These are phyloP conservation scores for Trypethelium eluteriae DNA, from an alignment of 495 filamentous ascomycete genomes.

Conservation along the genomic window DNA sequence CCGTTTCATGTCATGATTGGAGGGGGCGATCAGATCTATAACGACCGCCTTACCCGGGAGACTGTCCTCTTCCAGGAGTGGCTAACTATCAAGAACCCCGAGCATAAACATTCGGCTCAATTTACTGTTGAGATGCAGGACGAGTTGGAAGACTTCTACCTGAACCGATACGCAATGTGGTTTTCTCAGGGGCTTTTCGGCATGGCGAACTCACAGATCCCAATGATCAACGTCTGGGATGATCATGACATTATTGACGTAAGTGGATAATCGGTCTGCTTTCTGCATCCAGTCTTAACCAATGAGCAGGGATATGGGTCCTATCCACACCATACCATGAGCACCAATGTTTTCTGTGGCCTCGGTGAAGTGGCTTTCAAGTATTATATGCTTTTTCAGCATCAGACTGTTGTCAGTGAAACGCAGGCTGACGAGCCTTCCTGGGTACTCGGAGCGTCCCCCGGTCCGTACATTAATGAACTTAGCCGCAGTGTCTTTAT, in stretches of 20 bases:
- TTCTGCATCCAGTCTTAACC: slow-evolving; percentile 16
- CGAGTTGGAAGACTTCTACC: slow-evolving; percentile 79
- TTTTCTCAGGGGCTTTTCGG: slow-evolving; percentile 93
- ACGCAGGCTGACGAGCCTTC: slow-evolving; percentile 76
- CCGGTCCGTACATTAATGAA: slow-evolving; percentile 87
- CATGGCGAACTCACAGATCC: slow-evolving; percentile 87
- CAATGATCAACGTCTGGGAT: slow-evolving; percentile 97
- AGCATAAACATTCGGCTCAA: slow-evolving; percentile 64
- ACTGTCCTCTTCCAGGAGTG: slow-evolving; percentile 70
- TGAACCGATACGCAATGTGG: slow-evolving; percentile 80
- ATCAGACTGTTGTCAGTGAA: slow-evolving; percentile 77
- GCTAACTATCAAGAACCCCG: slow-evolving; percentile 69
- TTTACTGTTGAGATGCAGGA: slow-evolving; percentile 72
- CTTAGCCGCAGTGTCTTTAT: slow-evolving; percentile 80
- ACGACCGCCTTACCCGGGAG: slow-evolving; percentile 70
- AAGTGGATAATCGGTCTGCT: slow-evolving; percentile 9
- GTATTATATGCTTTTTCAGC: slow-evolving; percentile 97
- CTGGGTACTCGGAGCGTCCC: slow-evolving; percentile 72
- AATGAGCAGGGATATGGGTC: slow-evolving; percentile 65
- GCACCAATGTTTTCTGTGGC: slow-evolving; percentile 80
- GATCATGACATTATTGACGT: slow-evolving; percentile 94
- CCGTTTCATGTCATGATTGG: slow-evolving; percentile 99
- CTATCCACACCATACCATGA: slow-evolving; percentile 87
- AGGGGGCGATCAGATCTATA: slow-evolving; percentile 95
- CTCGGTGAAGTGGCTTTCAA: slow-evolving; percentile 90